These are phyloP conservation scores for Saposhnikovia divaricata DNA, from an alignment of 129 eudicot genomes.

Conservation along the genomic window DNA sequence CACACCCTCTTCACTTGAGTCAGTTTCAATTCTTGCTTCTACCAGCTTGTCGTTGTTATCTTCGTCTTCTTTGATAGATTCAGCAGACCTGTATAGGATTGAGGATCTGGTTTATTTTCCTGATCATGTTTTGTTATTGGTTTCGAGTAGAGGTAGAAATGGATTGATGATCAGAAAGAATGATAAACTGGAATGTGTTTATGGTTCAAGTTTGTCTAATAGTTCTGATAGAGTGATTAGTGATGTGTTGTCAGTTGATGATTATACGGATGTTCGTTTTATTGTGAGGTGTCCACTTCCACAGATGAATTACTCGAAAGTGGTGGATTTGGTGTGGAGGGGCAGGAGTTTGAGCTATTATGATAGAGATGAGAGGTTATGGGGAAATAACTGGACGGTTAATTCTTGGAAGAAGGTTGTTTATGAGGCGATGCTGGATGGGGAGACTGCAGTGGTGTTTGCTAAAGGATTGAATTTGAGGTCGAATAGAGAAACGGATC, in stretches of 20 bases:
- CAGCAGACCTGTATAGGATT: conserved; percentile 22
- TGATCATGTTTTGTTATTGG: conserved; percentile 56
- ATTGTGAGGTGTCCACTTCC: conserved; percentile 76
- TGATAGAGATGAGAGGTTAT: conserved; percentile 11
- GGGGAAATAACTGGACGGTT: conserved; percentile 24
- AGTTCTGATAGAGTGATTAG: conserved; percentile 11
- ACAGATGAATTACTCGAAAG: conserved; percentile 39
- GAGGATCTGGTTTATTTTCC: conserved; percentile 64
- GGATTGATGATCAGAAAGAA: neutral
- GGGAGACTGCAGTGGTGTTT: conserved; percentile 54
- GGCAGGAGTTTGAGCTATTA: conserved; percentile 9
- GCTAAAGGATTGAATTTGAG: conserved; percentile 80
- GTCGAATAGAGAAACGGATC: conserved; percentile 52
- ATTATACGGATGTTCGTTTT: conserved; percentile 16
- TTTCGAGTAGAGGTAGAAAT: conserved; percentile 14
- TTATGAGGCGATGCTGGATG: conserved; percentile 68
- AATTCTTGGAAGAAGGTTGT: conserved; percentile 64
- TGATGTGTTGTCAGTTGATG: conserved; percentile 49
- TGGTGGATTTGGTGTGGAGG: conserved; percentile 27
- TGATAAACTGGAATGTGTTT: conserved; percentile 48
- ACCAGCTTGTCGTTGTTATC: conserved; percentile 39
- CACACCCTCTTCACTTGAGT: conserved; percentile 26
- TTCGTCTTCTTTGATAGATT: conserved; percentile 17
- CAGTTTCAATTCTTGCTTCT: conserved; percentile 35
- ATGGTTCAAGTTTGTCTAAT: conserved; percentile 12